Base-by-base conservation (phyloP, 495 filamentous ascomycete species). In the Hypoxylon fuscum region DNA sequence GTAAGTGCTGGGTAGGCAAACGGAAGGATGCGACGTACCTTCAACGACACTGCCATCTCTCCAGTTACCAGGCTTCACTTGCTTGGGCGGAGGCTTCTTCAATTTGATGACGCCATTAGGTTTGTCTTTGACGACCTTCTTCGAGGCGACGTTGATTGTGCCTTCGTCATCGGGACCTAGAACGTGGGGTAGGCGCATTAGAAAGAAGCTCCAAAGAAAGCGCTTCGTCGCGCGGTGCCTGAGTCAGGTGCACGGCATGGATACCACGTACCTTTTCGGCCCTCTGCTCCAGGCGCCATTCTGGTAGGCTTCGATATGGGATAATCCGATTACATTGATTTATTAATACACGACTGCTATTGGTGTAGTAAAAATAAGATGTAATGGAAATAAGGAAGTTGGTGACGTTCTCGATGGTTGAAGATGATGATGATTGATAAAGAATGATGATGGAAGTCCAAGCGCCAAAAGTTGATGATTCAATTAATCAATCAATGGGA, bases 81-180 rank as follows among this genome's bases (percentile, higher is more conserved):
- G 77, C 68, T 87, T 91, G 10, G 81, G 79, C 8, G 80, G 62
- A 10, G 74, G 64, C 75, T 88, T 90, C 78, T 89, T 91, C 35
- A 92, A 74, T 71, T 90, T 91, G 66, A 90, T 81, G 55, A 83
- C 82, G 17, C 83, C 82, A 53, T 73, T 80, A 17, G 66, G 53
- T 58, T 79, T 87, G 14, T 66, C 64, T 38, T 77, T 77, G 43
- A 61, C n/a, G n/a, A 81, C 80, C 74, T 91, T 89, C 70, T 91
- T 90, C 4, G 85, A 82, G 29, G 81, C 79, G 51, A 83, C 81
- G 64, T 85, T 85, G 67, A 84, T 83, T 15, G 81, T 84, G 47
- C 76, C 73, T 58, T 85, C 81, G 44, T 82, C 81, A 52, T 82
- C 81, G 57, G 56, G 65, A 50, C 65, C 70, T 69, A 57, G 20